A percentile compares a stretch with the other conserved stretches of the same genome.
phyloP scores from a whole-genome alignment of 805 yeast species.

The Kregervanrija pseudodelftensis region DNA sequence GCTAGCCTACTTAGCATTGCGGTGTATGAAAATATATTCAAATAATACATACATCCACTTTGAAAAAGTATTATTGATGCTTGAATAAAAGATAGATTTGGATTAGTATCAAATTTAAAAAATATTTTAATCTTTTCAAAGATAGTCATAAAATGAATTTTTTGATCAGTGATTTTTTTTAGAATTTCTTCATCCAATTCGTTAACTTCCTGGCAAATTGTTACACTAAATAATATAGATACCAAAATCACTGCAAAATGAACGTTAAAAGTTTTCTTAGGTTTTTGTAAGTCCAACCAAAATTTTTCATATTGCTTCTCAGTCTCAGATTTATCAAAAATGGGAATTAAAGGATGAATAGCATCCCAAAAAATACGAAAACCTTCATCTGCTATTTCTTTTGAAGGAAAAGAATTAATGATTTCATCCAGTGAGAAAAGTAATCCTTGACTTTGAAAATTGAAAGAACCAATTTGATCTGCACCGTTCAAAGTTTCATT shows the following conservation, averaged over 20 bases:
- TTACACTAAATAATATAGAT: slow-evolving; percentile 10
- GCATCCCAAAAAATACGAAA: slow-evolving; percentile 9
- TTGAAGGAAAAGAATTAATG: slow-evolving; percentile 6
- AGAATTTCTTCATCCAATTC: slow-evolving; percentile 1
- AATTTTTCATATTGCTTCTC: slow-evolving; percentile 2
- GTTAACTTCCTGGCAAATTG: slow-evolving; percentile 6
- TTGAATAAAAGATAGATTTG: slow-evolving; percentile 9
- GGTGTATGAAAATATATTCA: slow-evolving; percentile 10
- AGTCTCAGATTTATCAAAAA: slow-evolving; percentile 5
- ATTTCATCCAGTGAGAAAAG: neutral
- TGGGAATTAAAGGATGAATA: slow-evolving; percentile 11
- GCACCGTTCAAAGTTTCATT: neutral
- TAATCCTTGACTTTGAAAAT: slow-evolving; percentile 4
- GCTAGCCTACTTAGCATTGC: slow-evolving; percentile 11
- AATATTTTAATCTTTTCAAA: slow-evolving; percentile 9
- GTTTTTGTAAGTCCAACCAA: slow-evolving; percentile 6
- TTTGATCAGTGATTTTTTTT: slow-evolving; percentile 1
- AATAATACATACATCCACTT: slow-evolving; percentile 8
- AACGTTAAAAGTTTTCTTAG: slow-evolving; percentile 6
- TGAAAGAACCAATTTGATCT: slow-evolving; percentile 2
- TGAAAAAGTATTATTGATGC: slow-evolving; percentile 8
- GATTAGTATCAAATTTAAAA: slow-evolving; percentile 5
- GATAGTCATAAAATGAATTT: neutral
- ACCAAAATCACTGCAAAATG: slow-evolving; percentile 8
- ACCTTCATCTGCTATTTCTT: slow-evolving; percentile 6